Conservation (phyloP, 1,139 yeast genomes). For the Saccharomyces uvarum region DNA sequence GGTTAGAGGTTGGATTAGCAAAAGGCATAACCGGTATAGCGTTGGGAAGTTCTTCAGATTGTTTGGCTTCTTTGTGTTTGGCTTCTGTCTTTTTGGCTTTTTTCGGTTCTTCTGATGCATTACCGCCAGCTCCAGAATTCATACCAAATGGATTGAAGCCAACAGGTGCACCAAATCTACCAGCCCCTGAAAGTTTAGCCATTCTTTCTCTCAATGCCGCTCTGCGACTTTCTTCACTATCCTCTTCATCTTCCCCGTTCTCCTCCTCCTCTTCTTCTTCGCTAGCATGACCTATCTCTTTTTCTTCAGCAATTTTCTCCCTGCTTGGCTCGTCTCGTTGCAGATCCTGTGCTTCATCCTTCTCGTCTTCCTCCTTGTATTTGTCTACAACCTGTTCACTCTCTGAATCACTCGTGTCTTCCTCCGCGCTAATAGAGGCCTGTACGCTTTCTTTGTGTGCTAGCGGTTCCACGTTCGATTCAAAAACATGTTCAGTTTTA, state of each 20-base stretch:
- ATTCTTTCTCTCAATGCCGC: constrained; percentile 81
- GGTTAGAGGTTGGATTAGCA: constrained; percentile 32
- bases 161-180: constrained; percentile 68
- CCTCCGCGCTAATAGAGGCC: background rate
- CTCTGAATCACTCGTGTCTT: background rate
- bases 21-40: constrained; percentile 50
- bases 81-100: constrained; percentile 11
- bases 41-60: constrained; percentile 23
- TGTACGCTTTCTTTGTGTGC: background rate
- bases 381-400: background rate
- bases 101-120: background rate
- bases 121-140: constrained; percentile 27
- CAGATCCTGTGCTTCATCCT: constrained; percentile 7
- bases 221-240: constrained; percentile 73
- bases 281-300: constrained; percentile 4
- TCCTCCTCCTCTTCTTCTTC: constrained; percentile 20
- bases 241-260: constrained; percentile 35
- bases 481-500: background rate
- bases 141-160: constrained; percentile 50
- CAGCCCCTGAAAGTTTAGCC: constrained; percentile 93
- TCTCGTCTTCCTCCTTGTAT: constrained; percentile 12
- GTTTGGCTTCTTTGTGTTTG: constrained; percentile 21
- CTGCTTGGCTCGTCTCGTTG: background rate
- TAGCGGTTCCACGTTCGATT: background rate
- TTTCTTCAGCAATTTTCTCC: constrained; percentile 16